Conservation (phyloP, 129 eudicot species). For the Silybum marianum region DNA sequence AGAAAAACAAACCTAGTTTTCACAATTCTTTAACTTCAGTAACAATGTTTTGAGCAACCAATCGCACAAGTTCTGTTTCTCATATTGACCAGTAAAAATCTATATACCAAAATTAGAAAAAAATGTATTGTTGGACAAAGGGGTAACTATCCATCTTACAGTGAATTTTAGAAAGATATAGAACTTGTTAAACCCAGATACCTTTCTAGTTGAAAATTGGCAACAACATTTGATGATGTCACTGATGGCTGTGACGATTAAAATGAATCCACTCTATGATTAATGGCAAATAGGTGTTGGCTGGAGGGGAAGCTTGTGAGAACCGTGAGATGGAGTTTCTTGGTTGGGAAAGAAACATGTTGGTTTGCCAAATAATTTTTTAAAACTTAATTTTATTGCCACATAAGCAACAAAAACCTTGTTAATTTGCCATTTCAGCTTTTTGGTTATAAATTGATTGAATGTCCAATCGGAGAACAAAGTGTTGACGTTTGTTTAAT, state of each 20-base stretch:
- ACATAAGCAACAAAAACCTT: background rate
- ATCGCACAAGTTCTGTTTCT: background rate
- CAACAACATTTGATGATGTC: background rate
- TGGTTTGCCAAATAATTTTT: background rate
- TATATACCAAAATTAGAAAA: background rate
- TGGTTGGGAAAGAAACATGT: background rate
- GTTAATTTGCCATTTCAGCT: background rate
- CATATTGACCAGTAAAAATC: background rate
- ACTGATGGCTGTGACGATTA: background rate
- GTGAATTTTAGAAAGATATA: background rate
- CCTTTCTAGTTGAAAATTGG: background rate
- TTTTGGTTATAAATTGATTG: constrained; percentile 13
- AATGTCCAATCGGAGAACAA: background rate
- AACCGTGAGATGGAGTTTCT: background rate
- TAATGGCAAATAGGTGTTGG: background rate
- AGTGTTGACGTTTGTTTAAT: background rate
- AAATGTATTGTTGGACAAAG: background rate
- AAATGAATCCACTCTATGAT: background rate
- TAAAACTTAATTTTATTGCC: constrained; percentile 2
- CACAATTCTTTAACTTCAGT: background rate
- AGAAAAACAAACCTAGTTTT: background rate
- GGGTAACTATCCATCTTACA: background rate
- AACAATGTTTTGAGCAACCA: background rate
- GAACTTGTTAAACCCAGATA: background rate
- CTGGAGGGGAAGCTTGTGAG: background rate